Evolutionary conservation across 306 rosid species (phyloP), one percentile per base, ranked within the genome.

Genomic region (Glycine soja): DNA sequence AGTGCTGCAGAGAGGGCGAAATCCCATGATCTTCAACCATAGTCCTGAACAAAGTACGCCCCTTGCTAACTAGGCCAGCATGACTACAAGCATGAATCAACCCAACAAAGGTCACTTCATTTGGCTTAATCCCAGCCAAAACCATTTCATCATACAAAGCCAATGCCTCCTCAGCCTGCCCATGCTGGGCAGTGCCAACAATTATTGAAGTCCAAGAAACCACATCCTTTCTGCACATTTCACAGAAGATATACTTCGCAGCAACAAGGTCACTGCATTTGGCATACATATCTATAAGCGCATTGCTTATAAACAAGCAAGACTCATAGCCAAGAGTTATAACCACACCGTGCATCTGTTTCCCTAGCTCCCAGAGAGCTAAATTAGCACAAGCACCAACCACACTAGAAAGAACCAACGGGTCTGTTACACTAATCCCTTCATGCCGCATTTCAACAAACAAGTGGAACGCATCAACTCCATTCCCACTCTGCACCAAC

Each of bases 201-300:
- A 95, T 95, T 45, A 95, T 89, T 14, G 97, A 95, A 77, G 97
- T 95, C 98, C 98, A 95, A 71, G 98, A 92, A 79, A 95, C 85
- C 0, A 92, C 94, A 75, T 91, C 97, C 75, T 84, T 92, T 80
- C 80, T 84, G 10, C 77, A 73, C 87, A 95, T 91, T 67, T 74
- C 19, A 75, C 46, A 36, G 66, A 95, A 92, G 9, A 95, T 84
- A 56, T 77, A 84, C 65, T 86, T 91, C 2, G 97, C 95, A 38
- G 94, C 87, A 57, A 77, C 81, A 75, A 95, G 83, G 43, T 95
- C 94, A 58, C 97, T 92, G 69, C 98, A 92, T 87, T 90, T 92
- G 6, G 97, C 97, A 75, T 95, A 92, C 97, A 92, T 92, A 84
- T 91, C 97, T 19, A 95, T 87, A 34, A 95, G 87, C 2, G 97